These are phyloP conservation scores for Tolypocladium album DNA, from an alignment of 2,329 filamentous ascomycete genomes.

Conservation along the genomic window DNA sequence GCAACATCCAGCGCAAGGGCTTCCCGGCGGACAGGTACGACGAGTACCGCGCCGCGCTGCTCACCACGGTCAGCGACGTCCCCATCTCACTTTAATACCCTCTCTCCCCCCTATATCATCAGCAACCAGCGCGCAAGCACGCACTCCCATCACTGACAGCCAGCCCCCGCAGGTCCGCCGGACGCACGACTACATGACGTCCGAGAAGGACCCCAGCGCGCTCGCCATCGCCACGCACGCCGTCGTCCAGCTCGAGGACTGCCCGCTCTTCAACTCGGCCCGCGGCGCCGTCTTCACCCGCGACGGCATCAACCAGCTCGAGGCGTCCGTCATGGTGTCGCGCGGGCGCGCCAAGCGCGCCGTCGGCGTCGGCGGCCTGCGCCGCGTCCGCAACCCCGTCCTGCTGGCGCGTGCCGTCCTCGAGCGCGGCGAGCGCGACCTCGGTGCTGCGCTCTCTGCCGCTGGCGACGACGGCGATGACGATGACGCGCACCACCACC, in stretches of 20 bases:
- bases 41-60: conserved; percentile 48
- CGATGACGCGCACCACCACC: too few species aligned
- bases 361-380: conserved; percentile 64
- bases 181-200: conserved; percentile 36
- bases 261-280: conserved; percentile 74
- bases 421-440: conserved; percentile 51
- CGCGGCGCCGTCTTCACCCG: conserved; percentile 80
- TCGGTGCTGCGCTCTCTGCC: too few species aligned
- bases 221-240: conserved; percentile 67
- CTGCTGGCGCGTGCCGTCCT: conserved; percentile 62
- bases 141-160: neutral
- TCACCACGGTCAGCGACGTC: too few species aligned
- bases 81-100: too few species aligned
- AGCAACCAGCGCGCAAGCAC: too few species aligned
- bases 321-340: conserved; percentile 80
- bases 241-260: conserved; percentile 65
- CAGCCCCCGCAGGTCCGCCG: conserved; percentile 26
- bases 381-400: conserved; percentile 70
- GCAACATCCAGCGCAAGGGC: conserved; percentile 51
- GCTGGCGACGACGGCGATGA: too few species aligned
- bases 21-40: conserved; percentile 47
- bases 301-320: conserved; percentile 73
- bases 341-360: conserved; percentile 62
- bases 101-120: too few species aligned
- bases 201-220: conserved; percentile 37